A percentile compares a stretch with the other conserved stretches of the same genome.
Conservation (phyloP, 108 stramenopile genomes). For the Nitzschia sp. region DNA sequence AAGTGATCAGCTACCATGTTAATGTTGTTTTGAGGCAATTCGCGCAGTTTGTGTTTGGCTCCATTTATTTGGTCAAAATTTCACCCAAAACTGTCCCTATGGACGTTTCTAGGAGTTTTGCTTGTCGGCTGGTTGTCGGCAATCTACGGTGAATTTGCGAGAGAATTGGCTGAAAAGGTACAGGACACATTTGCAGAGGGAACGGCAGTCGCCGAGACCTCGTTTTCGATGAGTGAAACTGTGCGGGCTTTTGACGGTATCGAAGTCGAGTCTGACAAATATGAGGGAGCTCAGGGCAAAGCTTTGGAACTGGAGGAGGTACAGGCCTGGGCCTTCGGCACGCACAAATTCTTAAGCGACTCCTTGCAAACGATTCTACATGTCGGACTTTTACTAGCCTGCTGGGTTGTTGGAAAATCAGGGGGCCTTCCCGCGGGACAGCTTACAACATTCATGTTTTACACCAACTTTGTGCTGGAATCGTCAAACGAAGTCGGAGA, state of each 20-base stretch:
- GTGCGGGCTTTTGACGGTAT: constrained; percentile 84
- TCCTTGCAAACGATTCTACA: constrained; percentile 67
- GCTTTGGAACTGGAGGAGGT: constrained; percentile 81
- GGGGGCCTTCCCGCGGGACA: constrained; percentile 64
- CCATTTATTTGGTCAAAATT: constrained; percentile 66
- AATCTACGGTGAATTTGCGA: constrained; percentile 76
- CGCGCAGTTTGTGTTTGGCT: constrained; percentile 79
- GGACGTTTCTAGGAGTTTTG: constrained; percentile 71
- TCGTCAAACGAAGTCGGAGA: constrained; percentile 86
- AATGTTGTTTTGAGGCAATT: constrained; percentile 83
- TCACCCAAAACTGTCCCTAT: constrained; percentile 62
- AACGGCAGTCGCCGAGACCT: constrained; percentile 83
- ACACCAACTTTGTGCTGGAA: constrained; percentile 80
- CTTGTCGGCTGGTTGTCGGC: constrained; percentile 67
- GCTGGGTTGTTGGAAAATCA: constrained; percentile 66
- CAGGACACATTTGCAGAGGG: constrained; percentile 81
- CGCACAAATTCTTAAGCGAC: constrained; percentile 83
- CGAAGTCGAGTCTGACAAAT: constrained; percentile 63
- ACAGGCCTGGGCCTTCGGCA: constrained; percentile 86
- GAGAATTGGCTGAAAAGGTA: constrained; percentile 67
- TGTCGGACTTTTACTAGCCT: constrained; percentile 58
- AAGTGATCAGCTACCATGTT: constrained; percentile 82
- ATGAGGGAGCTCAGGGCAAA: constrained; percentile 70
- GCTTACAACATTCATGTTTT: constrained; percentile 83
- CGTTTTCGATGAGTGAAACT: constrained; percentile 85